These are phyloP conservation scores for Lasiodiplodia theobromae DNA, from an alignment of 2,329 filamentous ascomycete genomes.

Conservation along the genomic window DNA sequence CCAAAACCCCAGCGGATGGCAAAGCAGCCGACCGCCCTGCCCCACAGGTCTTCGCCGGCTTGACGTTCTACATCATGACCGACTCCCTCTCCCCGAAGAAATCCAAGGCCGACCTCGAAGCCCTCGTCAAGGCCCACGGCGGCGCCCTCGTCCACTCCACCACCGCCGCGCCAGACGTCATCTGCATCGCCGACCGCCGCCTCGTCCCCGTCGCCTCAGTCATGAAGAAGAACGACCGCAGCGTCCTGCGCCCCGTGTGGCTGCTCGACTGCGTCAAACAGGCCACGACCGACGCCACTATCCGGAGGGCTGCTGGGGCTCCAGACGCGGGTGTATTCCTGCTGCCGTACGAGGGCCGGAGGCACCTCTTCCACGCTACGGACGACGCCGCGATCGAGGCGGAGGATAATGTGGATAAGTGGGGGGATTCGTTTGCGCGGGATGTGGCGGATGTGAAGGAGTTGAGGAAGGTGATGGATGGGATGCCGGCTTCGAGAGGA, in stretches of 20 bases:
- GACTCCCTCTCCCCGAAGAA: constrained; percentile 77
- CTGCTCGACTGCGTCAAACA: constrained; percentile 79
- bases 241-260: constrained; percentile 83
- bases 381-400: constrained; percentile 63
- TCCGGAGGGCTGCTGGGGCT: background rate
- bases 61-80: constrained; percentile 83
- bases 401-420: constrained; percentile 72
- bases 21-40: constrained; percentile 48
- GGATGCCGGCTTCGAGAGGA: background rate
- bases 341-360: constrained; percentile 69
- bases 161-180: constrained; percentile 65
- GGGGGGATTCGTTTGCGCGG: constrained; percentile 82
- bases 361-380: constrained; percentile 76
- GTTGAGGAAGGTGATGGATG: constrained; percentile 30
- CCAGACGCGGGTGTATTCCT: constrained; percentile 54
- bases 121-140: constrained; percentile 81
- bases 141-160: constrained; percentile 80
- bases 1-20: constrained; percentile 51
- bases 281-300: constrained; percentile 57
- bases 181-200: constrained; percentile 81
- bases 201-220: constrained; percentile 82
- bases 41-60: constrained; percentile 73
- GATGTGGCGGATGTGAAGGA: constrained; percentile 58
- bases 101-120: constrained; percentile 79
- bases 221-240: constrained; percentile 72